Conservation (phyloP, 2,329 filamentous ascomycete species). For the Escovopsis weberi region DNA sequence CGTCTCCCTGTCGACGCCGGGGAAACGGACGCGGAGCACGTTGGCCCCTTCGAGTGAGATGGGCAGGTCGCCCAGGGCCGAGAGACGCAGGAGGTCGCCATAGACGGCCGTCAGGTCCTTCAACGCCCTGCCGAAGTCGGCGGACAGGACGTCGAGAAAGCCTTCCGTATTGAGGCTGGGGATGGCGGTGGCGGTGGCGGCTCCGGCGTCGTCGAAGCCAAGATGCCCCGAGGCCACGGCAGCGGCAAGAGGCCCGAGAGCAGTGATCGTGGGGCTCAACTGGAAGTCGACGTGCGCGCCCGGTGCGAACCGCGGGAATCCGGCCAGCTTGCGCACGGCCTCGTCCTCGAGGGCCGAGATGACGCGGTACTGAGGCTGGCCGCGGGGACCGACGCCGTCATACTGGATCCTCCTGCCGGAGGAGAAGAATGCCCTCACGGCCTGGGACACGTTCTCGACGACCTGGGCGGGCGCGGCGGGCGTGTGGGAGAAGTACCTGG, state of each 20-base stretch:
- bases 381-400: slow-evolving; percentile 58
- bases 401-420: slow-evolving; percentile 80
- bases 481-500: slow-evolving; percentile 79
- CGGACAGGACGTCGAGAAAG: slow-evolving; percentile 69
- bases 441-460: slow-evolving; percentile 87
- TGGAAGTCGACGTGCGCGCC: slow-evolving; percentile 84
- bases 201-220: slow-evolving; percentile 17
- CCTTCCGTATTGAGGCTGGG: slow-evolving; percentile 67
- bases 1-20: slow-evolving; percentile 71
- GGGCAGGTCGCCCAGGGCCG: slow-evolving; percentile 68
- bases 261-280: slow-evolving; percentile 78
- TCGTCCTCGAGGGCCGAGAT: slow-evolving; percentile 65
- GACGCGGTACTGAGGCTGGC: slow-evolving; percentile 64
- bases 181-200: slow-evolving; percentile 22
- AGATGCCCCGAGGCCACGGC: slow-evolving; percentile 24
- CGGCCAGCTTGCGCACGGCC: slow-evolving; percentile 51
- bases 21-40: slow-evolving; percentile 70
- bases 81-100: slow-evolving; percentile 66
- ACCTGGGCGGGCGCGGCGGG: slow-evolving; percentile 80
- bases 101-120: slow-evolving; percentile 70
- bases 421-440: slow-evolving; percentile 82
- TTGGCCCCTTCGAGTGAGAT: slow-evolving; percentile 55
- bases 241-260: slow-evolving; percentile 56
- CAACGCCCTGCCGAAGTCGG: slow-evolving; percentile 75
- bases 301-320: slow-evolving; percentile 38